These are phyloP conservation scores for Wallacemonas sp. DNA, from an alignment of 208 protist genomes.

Conservation along the genomic window DNA sequence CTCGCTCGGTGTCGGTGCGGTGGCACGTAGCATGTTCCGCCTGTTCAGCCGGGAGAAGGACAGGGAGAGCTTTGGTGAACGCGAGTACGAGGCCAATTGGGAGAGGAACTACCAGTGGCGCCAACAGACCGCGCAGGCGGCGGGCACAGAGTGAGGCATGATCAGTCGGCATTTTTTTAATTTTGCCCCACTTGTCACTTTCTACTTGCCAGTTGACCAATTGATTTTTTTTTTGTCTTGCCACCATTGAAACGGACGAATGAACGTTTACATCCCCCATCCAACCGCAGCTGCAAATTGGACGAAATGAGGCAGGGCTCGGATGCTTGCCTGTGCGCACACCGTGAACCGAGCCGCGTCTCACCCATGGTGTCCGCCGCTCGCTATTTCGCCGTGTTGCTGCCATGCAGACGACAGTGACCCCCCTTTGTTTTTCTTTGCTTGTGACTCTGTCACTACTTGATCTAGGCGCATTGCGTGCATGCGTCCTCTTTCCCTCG, in stretches of 20 bases:
- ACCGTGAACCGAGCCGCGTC: too few species aligned
- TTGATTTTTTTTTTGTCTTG: neutral
- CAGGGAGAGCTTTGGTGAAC: neutral
- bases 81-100: neutral
- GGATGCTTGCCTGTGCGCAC: too few species aligned
- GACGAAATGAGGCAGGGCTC: too few species aligned
- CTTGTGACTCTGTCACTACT: too few species aligned
- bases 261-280: too few species aligned
- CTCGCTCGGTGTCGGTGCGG: conserved; percentile 22
- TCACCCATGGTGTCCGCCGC: too few species aligned
- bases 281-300: too few species aligned
- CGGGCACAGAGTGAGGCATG: too few species aligned
- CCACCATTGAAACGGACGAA: neutral
- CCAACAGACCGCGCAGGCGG: neutral
- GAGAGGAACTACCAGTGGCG: neutral
- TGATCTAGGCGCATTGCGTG: too few species aligned
- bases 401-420: too few species aligned
- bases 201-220: neutral
- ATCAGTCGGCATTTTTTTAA: neutral
- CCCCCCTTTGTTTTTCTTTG: too few species aligned
- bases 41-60: conserved; percentile 1
- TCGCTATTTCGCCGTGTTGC: too few species aligned
- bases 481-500: neutral
- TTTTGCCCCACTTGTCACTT: neutral
- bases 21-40: neutral